phyloP scores from a whole-genome alignment of 164 flowering plant species.

The Vitis rotundifolia region DNA sequence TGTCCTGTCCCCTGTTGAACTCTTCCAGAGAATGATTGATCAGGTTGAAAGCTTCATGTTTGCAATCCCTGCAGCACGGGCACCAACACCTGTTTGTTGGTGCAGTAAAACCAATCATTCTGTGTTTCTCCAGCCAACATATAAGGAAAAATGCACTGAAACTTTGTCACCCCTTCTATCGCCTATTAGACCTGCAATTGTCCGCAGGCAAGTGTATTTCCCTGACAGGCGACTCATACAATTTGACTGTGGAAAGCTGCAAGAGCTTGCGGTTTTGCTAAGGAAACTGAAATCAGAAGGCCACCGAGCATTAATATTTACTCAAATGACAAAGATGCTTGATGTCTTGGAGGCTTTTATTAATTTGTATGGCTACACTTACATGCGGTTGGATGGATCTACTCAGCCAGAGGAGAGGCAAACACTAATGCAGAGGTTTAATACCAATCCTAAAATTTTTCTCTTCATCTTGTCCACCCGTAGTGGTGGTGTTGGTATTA shows the following conservation, averaged over 20 bases:
- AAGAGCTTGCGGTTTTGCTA: conserved; percentile 82
- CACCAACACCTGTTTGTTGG: conserved; percentile 82
- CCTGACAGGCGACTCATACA: conserved; percentile 97
- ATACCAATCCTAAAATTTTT: conserved; percentile 92
- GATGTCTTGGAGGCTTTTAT: conserved; percentile 95
- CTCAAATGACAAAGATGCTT: conserved; percentile 99
- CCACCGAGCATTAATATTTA: conserved; percentile 94
- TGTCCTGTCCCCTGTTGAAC: conserved; percentile 80
- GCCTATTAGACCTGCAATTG: conserved; percentile 90
- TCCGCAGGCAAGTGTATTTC: conserved; percentile 91
- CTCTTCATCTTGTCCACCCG: conserved; percentile 97
- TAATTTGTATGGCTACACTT: conserved; percentile 92
- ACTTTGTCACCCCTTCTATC: conserved; percentile 69
- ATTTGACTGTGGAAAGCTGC: conserved; percentile 98
- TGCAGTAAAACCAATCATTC: conserved; percentile 63
- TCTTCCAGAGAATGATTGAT: conserved; percentile 63
- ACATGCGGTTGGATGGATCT: conserved; percentile 99
- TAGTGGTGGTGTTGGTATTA: conserved; percentile 99
- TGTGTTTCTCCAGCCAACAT: conserved; percentile 57
- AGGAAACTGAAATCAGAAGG: conserved; percentile 92
- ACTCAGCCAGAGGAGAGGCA: conserved; percentile 98
- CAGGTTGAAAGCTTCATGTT: conserved; percentile 88
- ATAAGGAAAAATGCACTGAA: conserved; percentile 55
- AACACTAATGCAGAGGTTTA: conserved; percentile 95
- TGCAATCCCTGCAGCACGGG: conserved; percentile 97